These are phyloP conservation scores for Corylus americana DNA, from an alignment of 306 rosid species.

Conservation along the genomic window DNA sequence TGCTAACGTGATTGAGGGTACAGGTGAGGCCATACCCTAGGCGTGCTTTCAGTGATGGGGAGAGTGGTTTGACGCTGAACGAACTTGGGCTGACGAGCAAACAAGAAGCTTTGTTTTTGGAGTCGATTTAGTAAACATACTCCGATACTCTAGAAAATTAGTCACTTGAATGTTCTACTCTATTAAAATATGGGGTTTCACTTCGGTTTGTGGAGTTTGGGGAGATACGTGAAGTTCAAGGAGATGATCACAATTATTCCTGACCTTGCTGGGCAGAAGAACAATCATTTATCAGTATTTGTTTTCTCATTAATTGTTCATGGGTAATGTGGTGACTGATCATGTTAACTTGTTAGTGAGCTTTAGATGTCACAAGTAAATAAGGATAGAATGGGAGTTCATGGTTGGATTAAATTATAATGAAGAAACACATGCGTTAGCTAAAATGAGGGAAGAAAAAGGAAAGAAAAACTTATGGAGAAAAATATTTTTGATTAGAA, in stretches of 20 bases:
- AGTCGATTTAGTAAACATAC: slow-evolving; percentile 50
- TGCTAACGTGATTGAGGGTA: slow-evolving; percentile 20
- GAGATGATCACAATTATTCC: neutral
- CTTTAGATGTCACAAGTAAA: neutral
- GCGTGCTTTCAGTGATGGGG: slow-evolving; percentile 74
- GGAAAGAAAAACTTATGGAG: too few species aligned
- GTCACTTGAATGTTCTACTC: slow-evolving; percentile 32
- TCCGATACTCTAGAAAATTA: slow-evolving; percentile 39
- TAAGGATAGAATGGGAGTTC: neutral
- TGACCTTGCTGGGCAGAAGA: neutral
- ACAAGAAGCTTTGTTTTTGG: slow-evolving; percentile 93
- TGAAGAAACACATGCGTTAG: neutral
- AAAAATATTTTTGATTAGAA: too few species aligned
- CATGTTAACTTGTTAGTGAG: neutral
- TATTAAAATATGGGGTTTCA: slow-evolving; percentile 30
- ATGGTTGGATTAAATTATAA: neutral
- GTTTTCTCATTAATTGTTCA: slow-evolving; percentile 5
- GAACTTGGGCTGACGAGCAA: slow-evolving; percentile 86
- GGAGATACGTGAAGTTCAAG: slow-evolving; percentile 26
- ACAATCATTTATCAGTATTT: neutral
- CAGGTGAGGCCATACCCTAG: slow-evolving; percentile 97
- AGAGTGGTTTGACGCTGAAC: slow-evolving; percentile 54
- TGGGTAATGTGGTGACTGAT: neutral
- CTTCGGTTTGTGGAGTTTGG: slow-evolving; percentile 35
- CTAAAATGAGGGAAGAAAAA: too few species aligned